These are phyloP conservation scores for Acarospora socialis DNA, from an alignment of 2,329 filamentous ascomycete species.

Conservation along the genomic window DNA sequence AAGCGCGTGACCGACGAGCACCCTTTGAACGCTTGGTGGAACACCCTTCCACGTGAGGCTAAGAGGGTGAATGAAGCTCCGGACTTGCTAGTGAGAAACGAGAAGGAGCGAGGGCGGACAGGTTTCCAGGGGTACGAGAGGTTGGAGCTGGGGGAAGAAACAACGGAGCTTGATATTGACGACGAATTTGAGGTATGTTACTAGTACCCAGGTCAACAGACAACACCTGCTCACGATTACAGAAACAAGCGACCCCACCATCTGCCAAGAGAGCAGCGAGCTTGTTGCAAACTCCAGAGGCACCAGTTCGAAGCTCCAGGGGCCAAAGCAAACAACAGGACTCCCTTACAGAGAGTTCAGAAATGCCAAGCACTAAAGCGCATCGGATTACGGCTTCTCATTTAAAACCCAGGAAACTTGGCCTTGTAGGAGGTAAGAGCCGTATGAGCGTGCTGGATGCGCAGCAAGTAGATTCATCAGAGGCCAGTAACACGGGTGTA, in stretches of 20 bases:
- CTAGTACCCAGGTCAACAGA: slow-evolving; percentile 1
- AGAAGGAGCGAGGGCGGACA: slow-evolving; percentile 4
- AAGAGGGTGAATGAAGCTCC: too few relatives aligned
- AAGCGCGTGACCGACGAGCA: too few relatives aligned
- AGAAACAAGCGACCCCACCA: background rate
- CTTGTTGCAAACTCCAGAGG: too few relatives aligned
- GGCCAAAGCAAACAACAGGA: background rate
- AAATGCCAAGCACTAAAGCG: slow-evolving; percentile 5
- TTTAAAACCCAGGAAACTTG: slow-evolving; percentile 11
- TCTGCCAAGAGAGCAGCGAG: background rate
- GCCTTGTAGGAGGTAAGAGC: slow-evolving; percentile 10
- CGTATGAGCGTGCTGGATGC: background rate
- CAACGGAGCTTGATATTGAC: slow-evolving; percentile 19
- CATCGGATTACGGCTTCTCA: too few relatives aligned
- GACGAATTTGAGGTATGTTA: slow-evolving; percentile 26
- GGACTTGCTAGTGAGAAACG: too few relatives aligned
- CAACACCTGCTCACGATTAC: slow-evolving; percentile 1
- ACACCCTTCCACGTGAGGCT: too few relatives aligned
- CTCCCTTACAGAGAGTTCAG: background rate
- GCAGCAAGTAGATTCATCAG: background rate
- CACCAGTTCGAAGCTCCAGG: too few relatives aligned
- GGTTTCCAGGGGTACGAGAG: slow-evolving; percentile 1
- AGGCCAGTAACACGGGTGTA: slow-evolving; percentile 3
- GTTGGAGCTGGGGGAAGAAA: slow-evolving; percentile 13
- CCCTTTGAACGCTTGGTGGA: too few relatives aligned